Percentiles rank a stretch among this genome's conserved stretches.
Conservation (phyloP, 2,329 filamentous ascomycete genomes). For the Nannizziopsis arthrosporioides region DNA sequence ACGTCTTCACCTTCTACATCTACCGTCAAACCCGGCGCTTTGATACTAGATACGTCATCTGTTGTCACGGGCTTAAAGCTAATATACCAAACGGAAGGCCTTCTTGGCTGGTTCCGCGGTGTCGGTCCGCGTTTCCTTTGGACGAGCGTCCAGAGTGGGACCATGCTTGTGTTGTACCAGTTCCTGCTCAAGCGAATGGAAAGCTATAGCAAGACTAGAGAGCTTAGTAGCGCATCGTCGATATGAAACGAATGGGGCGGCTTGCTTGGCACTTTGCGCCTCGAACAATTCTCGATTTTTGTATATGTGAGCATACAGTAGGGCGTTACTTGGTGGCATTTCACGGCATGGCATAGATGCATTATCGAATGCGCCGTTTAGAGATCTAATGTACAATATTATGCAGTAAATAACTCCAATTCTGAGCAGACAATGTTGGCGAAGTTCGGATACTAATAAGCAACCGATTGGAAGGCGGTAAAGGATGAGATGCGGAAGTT, state of each 20-base stretch:
- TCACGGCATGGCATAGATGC: slow-evolving; percentile 2
- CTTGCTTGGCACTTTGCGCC: neutral
- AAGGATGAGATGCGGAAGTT: too few species aligned
- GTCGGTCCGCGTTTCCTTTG: slow-evolving; percentile 87
- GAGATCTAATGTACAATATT: slow-evolving; percentile 8
- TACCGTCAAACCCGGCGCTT: slow-evolving; percentile 63
- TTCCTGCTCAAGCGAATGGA: slow-evolving; percentile 69
- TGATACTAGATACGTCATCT: slow-evolving; percentile 77
- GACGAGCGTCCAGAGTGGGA: slow-evolving; percentile 94
- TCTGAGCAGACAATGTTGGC: too few species aligned
- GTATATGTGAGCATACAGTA: slow-evolving; percentile 2
- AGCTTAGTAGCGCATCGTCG: slow-evolving; percentile 14
- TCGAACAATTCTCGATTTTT: slow-evolving; percentile 4
- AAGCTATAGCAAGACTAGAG: slow-evolving; percentile 28
- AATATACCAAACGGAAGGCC: slow-evolving; percentile 81
- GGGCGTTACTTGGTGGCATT: slow-evolving; percentile 7
- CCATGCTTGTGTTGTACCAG: slow-evolving; percentile 94
- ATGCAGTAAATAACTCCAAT: neutral
- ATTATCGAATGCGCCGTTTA: slow-evolving; percentile 5
- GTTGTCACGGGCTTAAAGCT: slow-evolving; percentile 71
- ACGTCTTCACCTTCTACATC: slow-evolving; percentile 82
- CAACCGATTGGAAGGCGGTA: too few species aligned
- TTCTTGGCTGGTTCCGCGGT: slow-evolving; percentile 85
- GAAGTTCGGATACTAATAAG: too few species aligned
- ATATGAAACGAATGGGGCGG: neutral